Evolutionary conservation across 768 basidiomycete genomes (phyloP), one percentile per base, ranked within the genome.

Genomic region (Hortiboletus flavorubellus): DNA sequence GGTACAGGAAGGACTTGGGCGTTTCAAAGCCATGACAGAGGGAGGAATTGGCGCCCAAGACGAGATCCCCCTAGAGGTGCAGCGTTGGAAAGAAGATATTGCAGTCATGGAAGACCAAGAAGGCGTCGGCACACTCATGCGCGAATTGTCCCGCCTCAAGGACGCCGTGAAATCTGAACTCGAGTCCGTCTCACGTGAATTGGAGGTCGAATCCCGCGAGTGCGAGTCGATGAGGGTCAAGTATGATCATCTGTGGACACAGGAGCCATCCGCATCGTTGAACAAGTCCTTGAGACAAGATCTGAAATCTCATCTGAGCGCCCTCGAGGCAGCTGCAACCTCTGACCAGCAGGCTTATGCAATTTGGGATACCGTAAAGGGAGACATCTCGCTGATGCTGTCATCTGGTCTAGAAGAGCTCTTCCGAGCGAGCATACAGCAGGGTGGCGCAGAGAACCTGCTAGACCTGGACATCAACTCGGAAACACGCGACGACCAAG

Each of bases 171-270:
- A 74, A 53, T 64, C 71, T 10, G 86, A 87, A 40, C 76, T 99
- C 41, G 83, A 91, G 9, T 68, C 72, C 21, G 70, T 87, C 39
- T 77, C 79, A 3, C 73, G 78, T 4, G 85, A 93, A 46, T 73
- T 99, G 39, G 95, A 97, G 15, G 73, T 74, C 38, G 97, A 98
- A 72, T 85, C 83, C 34, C 76, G 85, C 59, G 93, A 94, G 45
- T 98, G 94, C 72, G 96, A 99, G 72, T 76, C 80, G 46, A 83
- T 87, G 85, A 77, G 94, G 52, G 87, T 93, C 64, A 89, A 89
- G 70, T 95, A 92, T 69, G 87, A 87, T 31, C 87, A 93, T 60
- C 69, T 82, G 30, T 98, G 92, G 87, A 85, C 87, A 8, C 95
- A 97, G 70, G 80, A 82, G 9, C 95, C 96, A 0, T 88, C 88